Conservation (phyloP, 2,329 filamentous ascomycete species). For the Pyricularia sp. region DNA sequence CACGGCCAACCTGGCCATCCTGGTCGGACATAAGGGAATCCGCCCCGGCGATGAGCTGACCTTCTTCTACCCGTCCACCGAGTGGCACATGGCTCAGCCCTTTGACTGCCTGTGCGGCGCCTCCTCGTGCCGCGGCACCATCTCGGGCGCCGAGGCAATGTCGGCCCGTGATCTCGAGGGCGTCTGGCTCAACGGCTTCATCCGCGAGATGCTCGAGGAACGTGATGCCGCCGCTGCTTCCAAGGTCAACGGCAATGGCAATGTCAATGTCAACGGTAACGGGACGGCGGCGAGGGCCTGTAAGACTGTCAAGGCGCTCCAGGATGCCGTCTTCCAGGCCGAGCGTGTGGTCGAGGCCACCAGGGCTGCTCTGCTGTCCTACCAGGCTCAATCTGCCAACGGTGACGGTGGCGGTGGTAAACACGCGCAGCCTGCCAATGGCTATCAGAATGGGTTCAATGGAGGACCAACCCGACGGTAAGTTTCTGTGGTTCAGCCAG, state of each 20-base stretch:
- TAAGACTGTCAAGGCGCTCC: constrained; percentile 27
- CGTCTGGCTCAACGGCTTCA: constrained; percentile 50
- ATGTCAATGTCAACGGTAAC: constrained; percentile 9
- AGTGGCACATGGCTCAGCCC: constrained; percentile 61
- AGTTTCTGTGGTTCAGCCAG: not conserved
- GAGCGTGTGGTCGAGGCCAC: constrained; percentile 34
- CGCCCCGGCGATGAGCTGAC: constrained; percentile 44
- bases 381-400: constrained; percentile 12
- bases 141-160: constrained; percentile 52
- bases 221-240: constrained; percentile 9
- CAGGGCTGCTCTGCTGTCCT: constrained; percentile 26
- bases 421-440: not conserved
- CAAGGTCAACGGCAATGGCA: constrained; percentile 9
- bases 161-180: constrained; percentile 36
- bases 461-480: not conserved
- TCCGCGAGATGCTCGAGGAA: constrained; percentile 38
- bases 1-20: constrained; percentile 39
- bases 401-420: constrained; percentile 8
- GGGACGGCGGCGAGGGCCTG: constrained; percentile 10
- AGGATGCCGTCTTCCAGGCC: constrained; percentile 28
- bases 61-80: constrained; percentile 66
- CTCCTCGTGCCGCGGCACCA: constrained; percentile 43
- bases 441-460: not conserved
- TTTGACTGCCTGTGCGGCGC: constrained; percentile 53
- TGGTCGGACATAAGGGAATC: constrained; percentile 44